Percentiles rank a stretch among this genome's conserved stretches.
These are phyloP conservation scores for Aspergillus piperis DNA, from an alignment of 2,329 filamentous ascomycete species.

Conservation along the genomic window DNA sequence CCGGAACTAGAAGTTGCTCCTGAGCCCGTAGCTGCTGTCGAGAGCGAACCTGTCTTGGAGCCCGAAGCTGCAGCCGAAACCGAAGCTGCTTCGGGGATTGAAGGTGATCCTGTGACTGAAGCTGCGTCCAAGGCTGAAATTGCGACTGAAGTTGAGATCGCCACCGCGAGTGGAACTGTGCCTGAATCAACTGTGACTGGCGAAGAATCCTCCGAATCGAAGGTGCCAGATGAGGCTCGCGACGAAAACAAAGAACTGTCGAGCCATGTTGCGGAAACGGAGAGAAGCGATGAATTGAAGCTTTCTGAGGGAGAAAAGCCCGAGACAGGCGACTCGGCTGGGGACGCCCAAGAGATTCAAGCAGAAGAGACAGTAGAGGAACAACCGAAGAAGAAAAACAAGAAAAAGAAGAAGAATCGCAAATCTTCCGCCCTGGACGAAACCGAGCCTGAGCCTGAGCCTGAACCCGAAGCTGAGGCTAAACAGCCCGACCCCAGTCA, in stretches of 20 bases:
- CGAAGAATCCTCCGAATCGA: background rate
- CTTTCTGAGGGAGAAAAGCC: background rate
- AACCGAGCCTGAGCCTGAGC: slow-evolving; percentile 14
- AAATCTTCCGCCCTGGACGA: slow-evolving; percentile 18
- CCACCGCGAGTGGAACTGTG: slow-evolving; percentile 21
- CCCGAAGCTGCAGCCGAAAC: background rate
- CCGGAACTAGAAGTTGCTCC: slow-evolving; percentile 12
- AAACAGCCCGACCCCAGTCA: slow-evolving; percentile 8
- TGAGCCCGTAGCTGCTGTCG: background rate
- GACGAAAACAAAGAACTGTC: background rate
- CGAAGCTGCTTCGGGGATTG: background rate
- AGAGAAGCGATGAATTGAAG: background rate
- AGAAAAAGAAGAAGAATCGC: slow-evolving; percentile 27
- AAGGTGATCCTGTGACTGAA: background rate
- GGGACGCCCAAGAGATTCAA: background rate
- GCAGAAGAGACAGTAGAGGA: slow-evolving; percentile 18
- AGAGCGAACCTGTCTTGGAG: background rate
- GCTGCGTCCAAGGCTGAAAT: background rate
- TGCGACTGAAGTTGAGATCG: background rate
- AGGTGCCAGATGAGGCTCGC: slow-evolving; percentile 1
- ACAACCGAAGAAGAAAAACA: slow-evolving; percentile 23
- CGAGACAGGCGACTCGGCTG: slow-evolving; percentile 5
- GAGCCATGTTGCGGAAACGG: background rate
- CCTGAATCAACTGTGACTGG: background rate
- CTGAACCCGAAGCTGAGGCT: background rate